Percentiles rank a stretch among this genome's conserved stretches.
These are phyloP conservation scores for Chlorophyllum brunneum DNA, from an alignment of 768 basidiomycete genomes.

Conservation along the genomic window DNA sequence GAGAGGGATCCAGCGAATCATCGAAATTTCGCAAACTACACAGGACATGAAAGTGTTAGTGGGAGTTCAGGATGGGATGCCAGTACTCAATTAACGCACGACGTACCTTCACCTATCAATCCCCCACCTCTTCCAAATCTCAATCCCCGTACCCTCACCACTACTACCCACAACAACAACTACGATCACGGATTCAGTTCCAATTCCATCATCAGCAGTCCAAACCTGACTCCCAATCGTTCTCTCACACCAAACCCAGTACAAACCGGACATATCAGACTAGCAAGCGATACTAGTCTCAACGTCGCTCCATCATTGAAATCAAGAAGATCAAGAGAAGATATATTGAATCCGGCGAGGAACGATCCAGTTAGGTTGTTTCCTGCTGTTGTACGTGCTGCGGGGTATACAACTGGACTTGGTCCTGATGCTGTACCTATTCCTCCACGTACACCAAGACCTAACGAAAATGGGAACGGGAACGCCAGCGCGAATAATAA, in stretches of 20 bases:
- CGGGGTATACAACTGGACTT: conserved; percentile 22
- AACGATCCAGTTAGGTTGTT: conserved; percentile 29
- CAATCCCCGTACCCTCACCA: background rate
- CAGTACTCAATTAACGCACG: background rate
- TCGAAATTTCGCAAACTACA: background rate
- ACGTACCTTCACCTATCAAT: background rate
- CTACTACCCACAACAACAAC: background rate
- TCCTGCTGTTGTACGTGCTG: conserved; percentile 33
- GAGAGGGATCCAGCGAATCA: background rate
- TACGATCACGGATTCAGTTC: background rate
- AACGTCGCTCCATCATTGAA: background rate
- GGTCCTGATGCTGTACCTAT: conserved; percentile 4
- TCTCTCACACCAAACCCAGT: background rate
- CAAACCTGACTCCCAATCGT: background rate
- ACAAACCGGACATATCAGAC: conserved; percentile 5
- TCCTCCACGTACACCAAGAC: background rate
- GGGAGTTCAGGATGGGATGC: conserved; percentile 9
- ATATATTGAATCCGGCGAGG: conserved; percentile 14
- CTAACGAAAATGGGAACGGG: background rate
- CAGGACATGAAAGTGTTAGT: background rate
- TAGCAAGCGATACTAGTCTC: background rate
- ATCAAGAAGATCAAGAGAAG: conserved; percentile 23
- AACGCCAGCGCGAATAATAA: background rate
- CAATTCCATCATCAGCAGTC: no score
- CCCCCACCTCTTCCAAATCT: background rate